Evolutionary conservation across 2,329 filamentous ascomycete genomes (phyloP), one percentile per base, ranked within the genome.

Genomic region (Fusarium hainanense): DNA sequence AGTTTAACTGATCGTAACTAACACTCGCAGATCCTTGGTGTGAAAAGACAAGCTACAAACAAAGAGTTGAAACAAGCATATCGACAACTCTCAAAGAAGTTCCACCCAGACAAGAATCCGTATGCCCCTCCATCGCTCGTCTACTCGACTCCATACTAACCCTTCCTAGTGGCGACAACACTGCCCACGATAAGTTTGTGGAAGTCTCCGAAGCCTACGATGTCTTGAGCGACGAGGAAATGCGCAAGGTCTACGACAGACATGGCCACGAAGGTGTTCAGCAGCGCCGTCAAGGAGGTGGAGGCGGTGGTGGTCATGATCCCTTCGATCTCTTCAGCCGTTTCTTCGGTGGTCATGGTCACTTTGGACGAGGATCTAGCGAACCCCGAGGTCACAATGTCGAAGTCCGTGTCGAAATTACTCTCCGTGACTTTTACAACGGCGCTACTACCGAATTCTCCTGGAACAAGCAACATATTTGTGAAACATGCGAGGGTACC

Each of bases 81-180:
- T 81, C 89, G 94, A 64, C 90, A 89, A 64, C 85, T 99, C 13
- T 97, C 93, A 84, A 98, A 98, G 82, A 97, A 97, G 79, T 98
- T 88, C 80, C 96, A 99, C 78, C 96, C 96, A 6, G 96, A 99
- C 82, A 99, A 99, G 87, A 98, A 98, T 76, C 94, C 95, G 91
- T 96, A 87, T 75, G 92, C 83, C 46, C 54, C 59, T 60, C 66
- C 52, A 58, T 47, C 47, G 49, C 51, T 14, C 44, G 25, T 20
- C 25, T 18, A 14, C 30, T 28, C 48, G 42, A 50, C 37, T 48
- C 14, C 40, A 49, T 40, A 49, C 14, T 56, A 20, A 60, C 59
- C 12, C 23, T 13, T 11, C 58, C 28, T 72, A 96, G 93, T 59
- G 91, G 90, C 71, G 91, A 98, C 78, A 84, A 92, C 18, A 85